phyloP scores from a whole-genome alignment of 805 yeast species.

The Pichia exigua region DNA sequence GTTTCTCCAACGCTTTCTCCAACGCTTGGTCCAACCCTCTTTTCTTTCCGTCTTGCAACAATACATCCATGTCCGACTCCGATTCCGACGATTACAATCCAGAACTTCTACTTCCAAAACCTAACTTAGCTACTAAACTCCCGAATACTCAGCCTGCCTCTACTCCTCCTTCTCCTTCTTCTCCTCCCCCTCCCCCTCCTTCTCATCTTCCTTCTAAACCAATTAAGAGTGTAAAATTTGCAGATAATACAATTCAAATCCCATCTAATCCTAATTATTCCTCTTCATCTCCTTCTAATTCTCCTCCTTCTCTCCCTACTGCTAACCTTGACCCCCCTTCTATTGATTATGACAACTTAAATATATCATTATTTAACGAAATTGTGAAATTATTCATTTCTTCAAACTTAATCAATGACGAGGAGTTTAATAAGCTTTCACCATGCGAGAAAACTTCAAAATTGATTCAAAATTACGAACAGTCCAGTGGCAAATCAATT shows the following conservation, averaged over 20 bases:
- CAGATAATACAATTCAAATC: conserved; percentile 1
- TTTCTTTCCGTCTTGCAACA: background rate
- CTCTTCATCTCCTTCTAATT: background rate
- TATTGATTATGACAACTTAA: conserved; percentile 12
- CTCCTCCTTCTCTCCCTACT: background rate
- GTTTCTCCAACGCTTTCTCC: conserved; percentile 1
- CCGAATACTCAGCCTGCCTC: background rate
- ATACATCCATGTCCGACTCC: background rate
- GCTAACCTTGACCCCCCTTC: background rate
- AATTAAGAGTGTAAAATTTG: conserved; percentile 7
- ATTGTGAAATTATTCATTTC: conserved; percentile 25
- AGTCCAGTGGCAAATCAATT: conserved; percentile 17
- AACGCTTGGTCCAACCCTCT: background rate
- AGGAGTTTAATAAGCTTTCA: conserved; percentile 27
- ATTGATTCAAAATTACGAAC: conserved; percentile 29
- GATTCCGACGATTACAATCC: background rate
- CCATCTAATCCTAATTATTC: background rate
- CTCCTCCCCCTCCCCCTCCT: background rate
- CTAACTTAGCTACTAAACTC: background rate
- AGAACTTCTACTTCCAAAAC: background rate
- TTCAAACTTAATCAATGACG: conserved; percentile 27
- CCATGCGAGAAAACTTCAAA: conserved; percentile 30
- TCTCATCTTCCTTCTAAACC: background rate
- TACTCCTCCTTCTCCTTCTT: background rate
- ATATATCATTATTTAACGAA: conserved; percentile 29